These are phyloP conservation scores for Rhodotorula babjevae DNA, from an alignment of 768 basidiomycete species.

Conservation along the genomic window DNA sequence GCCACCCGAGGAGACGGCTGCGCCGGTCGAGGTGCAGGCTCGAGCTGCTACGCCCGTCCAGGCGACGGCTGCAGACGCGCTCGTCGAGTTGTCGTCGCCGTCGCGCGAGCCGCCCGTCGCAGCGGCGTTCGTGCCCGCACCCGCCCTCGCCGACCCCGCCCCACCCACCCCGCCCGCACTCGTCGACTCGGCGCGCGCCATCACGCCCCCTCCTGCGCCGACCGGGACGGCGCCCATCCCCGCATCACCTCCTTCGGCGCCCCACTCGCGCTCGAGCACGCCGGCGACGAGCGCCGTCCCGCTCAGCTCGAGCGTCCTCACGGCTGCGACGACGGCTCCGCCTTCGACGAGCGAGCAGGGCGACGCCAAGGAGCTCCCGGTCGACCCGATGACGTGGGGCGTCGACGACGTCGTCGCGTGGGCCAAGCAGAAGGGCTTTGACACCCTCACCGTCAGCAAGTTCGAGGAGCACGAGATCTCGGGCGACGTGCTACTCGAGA, in stretches of 20 bases:
- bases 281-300: constrained; percentile 2
- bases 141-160: not conserved
- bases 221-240: not conserved
- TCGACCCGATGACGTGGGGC: constrained; percentile 57
- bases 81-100: not conserved
- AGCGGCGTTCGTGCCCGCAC: not conserved
- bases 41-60: no score
- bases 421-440: constrained; percentile 78
- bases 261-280: constrained; percentile 21
- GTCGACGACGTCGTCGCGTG: constrained; percentile 86
- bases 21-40: not conserved
- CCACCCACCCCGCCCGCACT: no score
- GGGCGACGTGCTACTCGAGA: constrained; percentile 90
- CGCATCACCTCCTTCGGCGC: constrained; percentile 6
- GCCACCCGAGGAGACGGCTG: not conserved
- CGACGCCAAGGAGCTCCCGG: constrained; percentile 1
- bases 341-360: not conserved
- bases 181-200: not conserved
- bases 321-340: not conserved
- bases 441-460: constrained; percentile 71
- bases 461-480: constrained; percentile 98
- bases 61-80: not conserved
- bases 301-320: not conserved
- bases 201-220: not conserved
- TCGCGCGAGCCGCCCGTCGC: no score